Evolutionary conservation across 2,329 filamentous ascomycete species (phyloP).

Genomic region (Diaporthe eres): DNA sequence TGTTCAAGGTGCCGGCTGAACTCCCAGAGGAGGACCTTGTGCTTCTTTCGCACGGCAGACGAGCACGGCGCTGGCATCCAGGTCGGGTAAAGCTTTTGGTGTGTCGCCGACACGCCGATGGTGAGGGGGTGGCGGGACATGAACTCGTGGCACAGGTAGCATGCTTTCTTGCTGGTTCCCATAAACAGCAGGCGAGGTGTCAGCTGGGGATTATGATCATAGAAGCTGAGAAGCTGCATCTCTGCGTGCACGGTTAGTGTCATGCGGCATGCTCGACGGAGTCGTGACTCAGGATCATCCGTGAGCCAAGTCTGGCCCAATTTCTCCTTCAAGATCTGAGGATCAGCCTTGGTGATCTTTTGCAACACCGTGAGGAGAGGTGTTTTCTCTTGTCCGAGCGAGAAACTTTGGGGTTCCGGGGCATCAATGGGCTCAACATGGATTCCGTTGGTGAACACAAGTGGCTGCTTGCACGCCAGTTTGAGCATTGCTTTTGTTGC

Average conservation of each 20-base stretch:
- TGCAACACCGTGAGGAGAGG: not conserved
- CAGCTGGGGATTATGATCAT: conserved; percentile 46
- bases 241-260: conserved; percentile 50
- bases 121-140: conserved; percentile 46
- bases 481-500: conserved; percentile 50
- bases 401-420: not conserved
- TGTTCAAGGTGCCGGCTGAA: conserved; percentile 41
- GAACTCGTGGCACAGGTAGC: conserved; percentile 50
- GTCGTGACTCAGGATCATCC: conserved; percentile 42
- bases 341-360: conserved; percentile 10
- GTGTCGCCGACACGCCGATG: conserved; percentile 48
- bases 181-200: conserved; percentile 47
- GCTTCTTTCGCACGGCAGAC: conserved; percentile 31
- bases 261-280: conserved; percentile 44
- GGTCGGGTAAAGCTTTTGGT: conserved; percentile 52
- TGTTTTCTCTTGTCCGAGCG: not conserved
- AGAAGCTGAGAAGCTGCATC: conserved; percentile 51
- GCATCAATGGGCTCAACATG: conserved; percentile 41
- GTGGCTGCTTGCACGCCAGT: conserved; percentile 45
- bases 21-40: conserved; percentile 42
- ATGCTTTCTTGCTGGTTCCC: conserved; percentile 53
- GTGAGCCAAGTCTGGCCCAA: conserved; percentile 42
- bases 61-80: conserved; percentile 49
- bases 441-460: conserved; percentile 44
- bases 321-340: not conserved